Evolutionary conservation across 257 asterid genomes (phyloP).

Genomic region (Jacaranda mimosifolia): DNA sequence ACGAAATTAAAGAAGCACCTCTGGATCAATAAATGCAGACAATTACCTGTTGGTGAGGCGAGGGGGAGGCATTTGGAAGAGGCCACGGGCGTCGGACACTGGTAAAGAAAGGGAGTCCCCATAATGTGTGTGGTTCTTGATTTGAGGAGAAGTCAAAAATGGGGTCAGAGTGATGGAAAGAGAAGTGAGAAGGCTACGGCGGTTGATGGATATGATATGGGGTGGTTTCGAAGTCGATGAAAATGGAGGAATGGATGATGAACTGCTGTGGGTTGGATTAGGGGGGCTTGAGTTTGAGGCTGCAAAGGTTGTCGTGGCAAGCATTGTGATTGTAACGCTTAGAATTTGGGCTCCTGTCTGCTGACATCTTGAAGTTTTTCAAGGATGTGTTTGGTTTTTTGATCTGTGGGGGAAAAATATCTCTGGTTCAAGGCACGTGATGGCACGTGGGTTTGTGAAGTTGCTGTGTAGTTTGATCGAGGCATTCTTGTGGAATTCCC

Average conservation of each 20-base stretch:
- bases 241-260: conserved; percentile 37
- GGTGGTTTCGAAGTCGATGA: conserved; percentile 31
- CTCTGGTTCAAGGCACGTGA: conserved; percentile 35
- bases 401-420: conserved; percentile 32
- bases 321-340: conserved; percentile 42
- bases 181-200: conserved; percentile 68
- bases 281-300: conserved; percentile 43
- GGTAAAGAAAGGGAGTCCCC: conserved; percentile 45
- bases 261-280: conserved; percentile 27
- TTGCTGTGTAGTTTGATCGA: background rate
- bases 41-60: conserved; percentile 80
- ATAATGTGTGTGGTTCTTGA: conserved; percentile 32
- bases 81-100: conserved; percentile 85
- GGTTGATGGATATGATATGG: conserved; percentile 43
- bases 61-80: conserved; percentile 93
- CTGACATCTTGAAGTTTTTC: background rate
- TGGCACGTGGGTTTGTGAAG: conserved; percentile 31
- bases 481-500: background rate
- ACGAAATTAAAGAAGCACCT: background rate
- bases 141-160: conserved; percentile 48
- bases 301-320: conserved; percentile 38
- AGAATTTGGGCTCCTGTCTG: background rate
- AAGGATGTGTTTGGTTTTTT: background rate
- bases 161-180: conserved; percentile 60
- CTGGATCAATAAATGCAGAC: background rate